These are phyloP conservation scores for Linum trigynum DNA, from an alignment of 345 rosid genomes.

Conservation along the genomic window DNA sequence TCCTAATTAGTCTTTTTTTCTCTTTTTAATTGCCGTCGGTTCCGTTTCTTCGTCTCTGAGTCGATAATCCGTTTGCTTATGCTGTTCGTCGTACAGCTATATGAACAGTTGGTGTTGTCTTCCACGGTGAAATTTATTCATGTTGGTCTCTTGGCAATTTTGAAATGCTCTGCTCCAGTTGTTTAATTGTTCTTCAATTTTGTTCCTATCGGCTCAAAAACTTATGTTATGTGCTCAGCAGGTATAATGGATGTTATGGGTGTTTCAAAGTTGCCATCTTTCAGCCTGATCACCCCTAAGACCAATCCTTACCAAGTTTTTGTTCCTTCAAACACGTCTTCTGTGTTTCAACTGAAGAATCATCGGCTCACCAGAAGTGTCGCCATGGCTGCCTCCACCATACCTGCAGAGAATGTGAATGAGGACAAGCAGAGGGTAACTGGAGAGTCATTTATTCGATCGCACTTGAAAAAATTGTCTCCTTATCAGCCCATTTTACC, in stretches of 20 bases:
- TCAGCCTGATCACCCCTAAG: slow-evolving; percentile 24
- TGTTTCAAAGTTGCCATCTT: slow-evolving; percentile 28
- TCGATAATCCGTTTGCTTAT: too few species aligned
- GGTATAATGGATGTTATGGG: slow-evolving; percentile 46
- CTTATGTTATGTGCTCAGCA: not conserved
- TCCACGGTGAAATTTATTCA: not conserved
- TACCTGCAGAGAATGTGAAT: slow-evolving; percentile 35
- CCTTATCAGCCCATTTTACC: slow-evolving; percentile 91
- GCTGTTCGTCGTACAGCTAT: too few species aligned
- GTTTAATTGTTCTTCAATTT: too few species aligned
- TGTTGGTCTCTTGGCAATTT: not conserved
- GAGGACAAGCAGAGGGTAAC: slow-evolving; percentile 28
- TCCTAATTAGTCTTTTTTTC: too few species aligned
- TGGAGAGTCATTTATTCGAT: slow-evolving; percentile 78
- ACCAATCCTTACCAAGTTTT: slow-evolving; percentile 15
- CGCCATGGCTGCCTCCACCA: slow-evolving; percentile 35
- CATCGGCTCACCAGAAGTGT: slow-evolving; percentile 18
- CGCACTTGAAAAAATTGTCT: slow-evolving; percentile 64
- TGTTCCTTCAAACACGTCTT: slow-evolving; percentile 19
- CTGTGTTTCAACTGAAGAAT: slow-evolving; percentile 20
- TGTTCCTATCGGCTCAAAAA: too few species aligned
- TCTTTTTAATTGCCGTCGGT: too few species aligned
- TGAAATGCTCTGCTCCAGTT: too few species aligned
- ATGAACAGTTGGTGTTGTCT: too few species aligned
- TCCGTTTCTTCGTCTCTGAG: too few species aligned